Percentiles rank a stretch among this genome's conserved stretches.
phyloP scores from a whole-genome alignment of 805 yeast genomes.

The Candida montana region DNA sequence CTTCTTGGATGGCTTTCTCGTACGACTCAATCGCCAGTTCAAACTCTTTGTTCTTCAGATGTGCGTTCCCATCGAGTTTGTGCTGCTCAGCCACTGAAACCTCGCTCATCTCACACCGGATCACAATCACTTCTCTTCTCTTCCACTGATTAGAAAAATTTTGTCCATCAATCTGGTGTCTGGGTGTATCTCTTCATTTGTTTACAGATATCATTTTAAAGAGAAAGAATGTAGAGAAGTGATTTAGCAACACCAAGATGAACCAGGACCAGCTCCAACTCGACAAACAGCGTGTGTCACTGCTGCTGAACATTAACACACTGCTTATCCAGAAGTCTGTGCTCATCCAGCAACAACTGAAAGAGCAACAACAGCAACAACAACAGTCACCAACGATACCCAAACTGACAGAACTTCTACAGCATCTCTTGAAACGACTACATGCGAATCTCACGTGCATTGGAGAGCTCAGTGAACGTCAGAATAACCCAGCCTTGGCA shows the following conservation, averaged over 20 bases:
- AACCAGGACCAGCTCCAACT: conserved; percentile 11
- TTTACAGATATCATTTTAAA: too few species aligned
- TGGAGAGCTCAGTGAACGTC: conserved; percentile 24
- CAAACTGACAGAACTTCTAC: conserved; percentile 18
- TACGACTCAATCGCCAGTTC: conserved; percentile 65
- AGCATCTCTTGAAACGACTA: conserved; percentile 22
- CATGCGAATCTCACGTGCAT: conserved; percentile 27
- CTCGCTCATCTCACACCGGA: conserved; percentile 7
- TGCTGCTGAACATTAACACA: conserved; percentile 23
- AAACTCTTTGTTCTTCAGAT: conserved; percentile 60
- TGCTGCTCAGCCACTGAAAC: conserved; percentile 38
- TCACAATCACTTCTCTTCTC: too few species aligned
- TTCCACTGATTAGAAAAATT: too few species aligned
- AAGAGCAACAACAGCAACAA: conserved; percentile 11
- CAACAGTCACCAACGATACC: conserved; percentile 11
- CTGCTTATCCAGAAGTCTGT: conserved; percentile 22
- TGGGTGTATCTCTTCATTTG: not conserved
- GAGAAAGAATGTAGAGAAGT: too few species aligned
- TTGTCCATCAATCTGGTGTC: not conserved
- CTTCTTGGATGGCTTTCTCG: conserved; percentile 67
- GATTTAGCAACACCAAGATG: too few species aligned
- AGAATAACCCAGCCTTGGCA: conserved; percentile 10
- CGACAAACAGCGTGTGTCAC: conserved; percentile 22
- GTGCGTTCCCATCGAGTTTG: conserved; percentile 70
- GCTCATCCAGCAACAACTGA: conserved; percentile 22